Evolutionary conservation across 1,284 basidiomycete species (phyloP), one percentile per base, ranked within the genome.

Genomic region (Melampsora abietis-canadensis): DNA sequence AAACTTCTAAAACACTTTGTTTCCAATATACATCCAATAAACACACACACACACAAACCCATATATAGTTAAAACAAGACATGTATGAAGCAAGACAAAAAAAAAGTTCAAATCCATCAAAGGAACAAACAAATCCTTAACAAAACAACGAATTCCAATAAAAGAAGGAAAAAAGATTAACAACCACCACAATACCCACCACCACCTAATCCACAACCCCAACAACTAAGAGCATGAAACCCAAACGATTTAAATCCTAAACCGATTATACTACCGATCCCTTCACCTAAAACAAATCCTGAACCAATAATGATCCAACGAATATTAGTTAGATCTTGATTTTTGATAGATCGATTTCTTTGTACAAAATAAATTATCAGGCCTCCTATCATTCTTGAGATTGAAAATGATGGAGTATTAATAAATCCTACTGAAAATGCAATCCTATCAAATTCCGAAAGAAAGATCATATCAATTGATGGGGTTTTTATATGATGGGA

Each of bases 381-480:
- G 1, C 94, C 95, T 47, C 95, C 95, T 64, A 96, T 86, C 34
- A 98, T 85, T 64, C 94, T 87, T 0, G 94, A 93, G 68, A 98
- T 86, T 4, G 92, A 92, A 84, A 98, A 98, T 7, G 91, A 92
- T 4, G 95, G 94, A 1, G 94, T 93, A 81, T 97, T 98, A 80
- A 97, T 85, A 83, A 98, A 95, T 0, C 85, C 85, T 27, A 86
- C 84, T 0, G 85, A 93, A 76, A 83, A 82, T 8, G 82, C 81
- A 63, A 82, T 81, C 4, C 82, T 81, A 66, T 75, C 77, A 6
- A 78, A 76, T 7, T 77, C 61, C 21, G 51, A 51, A 6, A 65
- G 63, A 10, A 78, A 78, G 19, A 77, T 44, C 30, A 47, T 61
- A 14, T 21, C 3, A 17, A 6, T 37, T 19, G 27, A 68, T 48